phyloP scores from a whole-genome alignment of 2,329 filamentous ascomycete genomes.

The Teratosphaeria epicoccoides region DNA sequence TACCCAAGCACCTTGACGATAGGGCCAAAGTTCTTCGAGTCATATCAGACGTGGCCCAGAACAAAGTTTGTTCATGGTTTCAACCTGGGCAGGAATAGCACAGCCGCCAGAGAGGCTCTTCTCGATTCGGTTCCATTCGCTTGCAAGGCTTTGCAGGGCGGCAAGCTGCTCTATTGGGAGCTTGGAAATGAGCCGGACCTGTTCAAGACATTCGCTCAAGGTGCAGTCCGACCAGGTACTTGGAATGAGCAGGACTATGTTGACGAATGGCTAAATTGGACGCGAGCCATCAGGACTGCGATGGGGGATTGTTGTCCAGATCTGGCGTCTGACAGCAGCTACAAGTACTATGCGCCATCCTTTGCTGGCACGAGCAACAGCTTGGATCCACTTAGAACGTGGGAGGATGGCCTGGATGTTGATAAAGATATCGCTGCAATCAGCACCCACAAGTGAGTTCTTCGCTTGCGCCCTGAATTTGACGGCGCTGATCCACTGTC shows the following conservation, averaged over 20 bases:
- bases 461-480: not conserved
- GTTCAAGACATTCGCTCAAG: slow-evolving; percentile 43
- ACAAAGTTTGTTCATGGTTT: slow-evolving; percentile 52
- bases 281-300: slow-evolving; percentile 37
- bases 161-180: slow-evolving; percentile 48
- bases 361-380: slow-evolving; percentile 45
- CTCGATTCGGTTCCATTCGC: slow-evolving; percentile 45
- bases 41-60: slow-evolving; percentile 47
- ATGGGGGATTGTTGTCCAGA: slow-evolving; percentile 43
- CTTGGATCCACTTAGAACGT: slow-evolving; percentile 41
- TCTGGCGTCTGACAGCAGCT: slow-evolving; percentile 30
- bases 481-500: slow-evolving; percentile 3
- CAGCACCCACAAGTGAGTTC: slow-evolving; percentile 48
- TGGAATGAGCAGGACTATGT: slow-evolving; percentile 50
- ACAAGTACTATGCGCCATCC: slow-evolving; percentile 48
- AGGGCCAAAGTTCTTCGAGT: slow-evolving; percentile 53
- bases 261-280: slow-evolving; percentile 48
- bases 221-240: slow-evolving; percentile 39
- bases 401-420: slow-evolving; percentile 43
- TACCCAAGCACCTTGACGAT: slow-evolving; percentile 53
- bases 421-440: slow-evolving; percentile 43
- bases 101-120: slow-evolving; percentile 42
- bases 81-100: slow-evolving; percentile 46
- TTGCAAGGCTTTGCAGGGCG: slow-evolving; percentile 44
- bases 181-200: slow-evolving; percentile 57